Conservation (phyloP, 192 early-diverging fungal genomes). For the Coemansia sp. region DNA sequence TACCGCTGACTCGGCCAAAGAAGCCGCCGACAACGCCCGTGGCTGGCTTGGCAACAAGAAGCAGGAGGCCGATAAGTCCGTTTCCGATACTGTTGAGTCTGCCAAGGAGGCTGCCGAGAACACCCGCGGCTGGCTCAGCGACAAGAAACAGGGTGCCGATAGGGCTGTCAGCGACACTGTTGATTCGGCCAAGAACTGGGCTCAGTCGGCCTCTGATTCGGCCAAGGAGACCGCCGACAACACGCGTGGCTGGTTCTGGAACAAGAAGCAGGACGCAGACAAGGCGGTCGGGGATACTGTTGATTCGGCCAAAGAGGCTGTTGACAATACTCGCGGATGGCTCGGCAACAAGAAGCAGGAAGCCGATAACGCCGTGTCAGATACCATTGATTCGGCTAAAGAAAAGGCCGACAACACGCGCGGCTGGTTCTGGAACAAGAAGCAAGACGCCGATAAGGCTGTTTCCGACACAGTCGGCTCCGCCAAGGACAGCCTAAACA, state of each 20-base stretch:
- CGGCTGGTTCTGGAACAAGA: slow-evolving; percentile 41
- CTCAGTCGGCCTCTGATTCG: not conserved
- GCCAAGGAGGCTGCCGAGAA: slow-evolving; percentile 21
- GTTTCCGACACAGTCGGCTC: not conserved
- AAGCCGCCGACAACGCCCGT: slow-evolving; percentile 6
- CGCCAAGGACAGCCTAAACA: slow-evolving; percentile 18
- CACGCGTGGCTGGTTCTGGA: slow-evolving; percentile 21
- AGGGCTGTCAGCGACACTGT: slow-evolving; percentile 11
- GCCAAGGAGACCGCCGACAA: slow-evolving; percentile 12
- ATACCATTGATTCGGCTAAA: slow-evolving; percentile 10
- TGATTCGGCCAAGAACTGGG: slow-evolving; percentile 16
- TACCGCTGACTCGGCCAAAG: slow-evolving; percentile 4
- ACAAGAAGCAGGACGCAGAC: slow-evolving; percentile 21
- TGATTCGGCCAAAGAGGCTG: slow-evolving; percentile 16
- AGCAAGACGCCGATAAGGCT: slow-evolving; percentile 15
- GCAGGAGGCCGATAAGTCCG: slow-evolving; percentile 9
- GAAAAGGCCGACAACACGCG: slow-evolving; percentile 22
- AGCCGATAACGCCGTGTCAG: slow-evolving; percentile 10
- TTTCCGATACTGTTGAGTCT: slow-evolving; percentile 3
- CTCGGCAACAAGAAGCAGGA: slow-evolving; percentile 31
- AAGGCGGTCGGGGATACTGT: not conserved
- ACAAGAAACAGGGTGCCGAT: slow-evolving; percentile 24
- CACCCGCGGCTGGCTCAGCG: slow-evolving; percentile 27
- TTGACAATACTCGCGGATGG: slow-evolving; percentile 22
- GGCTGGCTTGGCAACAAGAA: slow-evolving; percentile 25